Evolutionary conservation across 2,329 filamentous ascomycete genomes (phyloP), one percentile per base, ranked within the genome.

Genomic region (Hortaea werneckii): DNA sequence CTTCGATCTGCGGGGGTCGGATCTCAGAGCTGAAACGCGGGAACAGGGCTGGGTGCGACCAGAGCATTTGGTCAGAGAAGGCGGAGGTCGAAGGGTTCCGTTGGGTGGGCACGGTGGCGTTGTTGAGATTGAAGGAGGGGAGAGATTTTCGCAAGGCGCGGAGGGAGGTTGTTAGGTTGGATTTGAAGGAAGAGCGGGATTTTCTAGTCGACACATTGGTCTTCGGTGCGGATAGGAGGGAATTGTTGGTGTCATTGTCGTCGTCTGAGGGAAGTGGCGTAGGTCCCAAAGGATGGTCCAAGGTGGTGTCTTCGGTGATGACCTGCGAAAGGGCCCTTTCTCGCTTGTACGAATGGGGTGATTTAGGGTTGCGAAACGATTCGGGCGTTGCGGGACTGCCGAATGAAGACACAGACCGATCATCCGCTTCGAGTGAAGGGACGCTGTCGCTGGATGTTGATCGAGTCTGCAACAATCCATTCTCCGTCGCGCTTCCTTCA

Each of bases 91-190:
- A 52, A 47, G 29, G 46, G 41, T 38, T 51, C 39, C 27, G 50
- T 49, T 37, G 57, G 27, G 43, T 41, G 29, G 43, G 46, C 10
- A 50, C 47, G 7, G 56, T 51, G 11, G 47, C 50, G 29, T 51
- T 55, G 11, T 75, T 71, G 52, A 55, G 49, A 38, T 46, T 52
- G 37, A 80, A 75, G 43, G 77, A 77, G 5, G 78, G 79, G 38
- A 82, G 75, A 0, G 76, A 77, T 5, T 75, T 75, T 61, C 77
- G 80, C 42, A 82, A 70, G 3, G 76, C 77, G 49, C 78, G 74
- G 13, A 82, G 61, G 0, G 79, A 82, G 2, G 77, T 75, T 0
- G 78, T 82, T 38, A 82, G 65, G 49, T 82, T 82, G 0, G 79
- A 82, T 50, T 77, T 80, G 65, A 82, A 77, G 1, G 71, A 73